Percentiles rank a stretch among this genome's conserved stretches.
Evolutionary conservation across 2,329 filamentous ascomycete species (phyloP).

Genomic region (Sarocladiaceae sp.): DNA sequence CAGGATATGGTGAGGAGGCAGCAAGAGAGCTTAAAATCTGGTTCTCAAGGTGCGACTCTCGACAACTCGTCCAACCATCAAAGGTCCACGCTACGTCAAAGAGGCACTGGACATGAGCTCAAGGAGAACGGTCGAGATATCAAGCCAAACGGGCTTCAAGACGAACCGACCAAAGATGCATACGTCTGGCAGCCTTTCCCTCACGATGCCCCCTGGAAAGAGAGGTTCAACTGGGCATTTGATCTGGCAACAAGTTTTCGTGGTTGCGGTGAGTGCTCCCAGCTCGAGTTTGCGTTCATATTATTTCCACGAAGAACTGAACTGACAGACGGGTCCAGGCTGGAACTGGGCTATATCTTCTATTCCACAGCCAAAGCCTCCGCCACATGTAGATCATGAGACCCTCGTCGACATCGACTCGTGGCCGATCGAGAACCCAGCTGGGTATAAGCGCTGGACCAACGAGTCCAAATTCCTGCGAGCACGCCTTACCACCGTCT

Average conservation of each 20-base stretch:
- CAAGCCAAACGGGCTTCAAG: no score
- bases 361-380: conserved; percentile 40
- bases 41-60: no score
- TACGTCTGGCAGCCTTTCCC: conserved; percentile 59
- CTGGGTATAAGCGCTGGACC: conserved; percentile 39
- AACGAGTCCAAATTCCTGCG: conserved; percentile 40
- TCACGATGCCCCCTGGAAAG: conserved; percentile 36
- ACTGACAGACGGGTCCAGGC: conserved; percentile 27
- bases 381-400: conserved; percentile 19
- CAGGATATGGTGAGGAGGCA: background rate
- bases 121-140: no score
- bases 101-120: no score
- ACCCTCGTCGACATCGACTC: conserved; percentile 32
- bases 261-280: conserved; percentile 38
- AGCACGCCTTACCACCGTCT: conserved; percentile 36
- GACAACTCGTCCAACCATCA: background rate
- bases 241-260: conserved; percentile 51
- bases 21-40: background rate
- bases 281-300: background rate
- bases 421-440: conserved; percentile 33
- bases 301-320: background rate
- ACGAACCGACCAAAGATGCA: no score
- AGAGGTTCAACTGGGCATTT: conserved; percentile 48
- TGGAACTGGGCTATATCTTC: conserved; percentile 52
- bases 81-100: background rate